Base-by-base conservation (phyloP, 2,329 filamentous ascomycete species). In the Epichloe hybrida region DNA sequence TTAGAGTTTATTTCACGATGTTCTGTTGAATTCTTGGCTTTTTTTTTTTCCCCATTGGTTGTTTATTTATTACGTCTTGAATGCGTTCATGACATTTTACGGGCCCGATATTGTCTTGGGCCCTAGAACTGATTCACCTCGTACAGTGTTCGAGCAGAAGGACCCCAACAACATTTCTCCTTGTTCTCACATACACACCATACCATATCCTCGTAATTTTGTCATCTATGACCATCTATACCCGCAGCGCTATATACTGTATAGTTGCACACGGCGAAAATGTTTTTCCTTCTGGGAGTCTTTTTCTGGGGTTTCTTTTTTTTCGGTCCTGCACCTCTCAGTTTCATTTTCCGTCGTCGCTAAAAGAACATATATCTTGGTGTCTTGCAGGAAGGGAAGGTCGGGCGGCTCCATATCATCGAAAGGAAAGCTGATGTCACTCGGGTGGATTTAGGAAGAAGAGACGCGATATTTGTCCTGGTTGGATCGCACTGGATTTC, bases 71-170 rank as follows among this genome's bases (percentile, higher is more conserved):
- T 45, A 51, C 42, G 50, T 49, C 50, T 53, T 48, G 50, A 11
- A 55, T 46, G 54, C 47, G 37, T 54, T 52, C 49, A 55, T 42
- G 50, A 54, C 42, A 35, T 35, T 38, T 31, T 8, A 7, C n/a
- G 3, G 37, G 8, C 21, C 8, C 37, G 8, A 49, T 12, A n/a
- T 9, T 49, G 9, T n/a, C 15, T 15, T 11, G 11, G 11, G 17
- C 9, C 13, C 40, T 23, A 42, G 40, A 42, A 5, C 40, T 13
- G 20, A 42, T 31, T 31, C 27, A 31, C 27, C 20, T 17, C 17
- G 3, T 17, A 42, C 40, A 23, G 17, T 23, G 21, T n/a, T 45
- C 12, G 23, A 23, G 44, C 34, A n/a, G 41, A n/a, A 35, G 41
- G 4, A 31, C 27, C 42, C 21, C 13, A 15, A 35, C 4, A 9